Evolutionary conservation across 768 basidiomycete genomes (phyloP), one percentile per base, ranked within the genome.

Genomic region (Hebeloma cylindrosporum): DNA sequence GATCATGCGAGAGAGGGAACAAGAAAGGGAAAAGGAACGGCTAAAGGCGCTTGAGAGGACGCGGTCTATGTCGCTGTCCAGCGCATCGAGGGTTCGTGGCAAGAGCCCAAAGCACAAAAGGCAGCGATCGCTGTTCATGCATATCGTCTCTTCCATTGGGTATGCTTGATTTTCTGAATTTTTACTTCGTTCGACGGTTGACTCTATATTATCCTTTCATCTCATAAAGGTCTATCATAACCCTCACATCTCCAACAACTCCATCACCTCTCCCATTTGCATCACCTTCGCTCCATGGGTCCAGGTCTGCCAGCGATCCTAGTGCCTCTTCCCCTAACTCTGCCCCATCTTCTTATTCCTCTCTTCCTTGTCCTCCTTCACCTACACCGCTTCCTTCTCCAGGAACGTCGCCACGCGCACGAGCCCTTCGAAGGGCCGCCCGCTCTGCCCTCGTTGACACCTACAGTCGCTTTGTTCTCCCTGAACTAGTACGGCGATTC

Each of bases 81-180:
- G 17, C 16, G 43, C 22, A 53, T 30, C 20, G 23, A 35, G 21
- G 17, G 27, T 33, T 32, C 56, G 59, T 29, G 55, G 55, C 31
- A 76, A 70, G 54, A 53, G 53, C 3, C 56, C 66, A 30, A 77
- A 75, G 50, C 83, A 87, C 52, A 86, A 83, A 66, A 85, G 80
- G 53, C 80, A 84, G 53, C 73, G 80, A 32, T 88, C 87, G 11
- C 59, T 88, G 47, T 68, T 87, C 36, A 84, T 82, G 75, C 76
- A 82, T 5, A 66, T 89, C 29, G 59, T 64, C 21, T 60, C 64
- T 7, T 56, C 53, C 29, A 78, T 88, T 47, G 75, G 80, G 74
- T 83, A 66, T 40, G 74, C 61, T 30, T 48, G 9, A 5, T 45
- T 14, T 33, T 18, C 32, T 30, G 20, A n/a, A 16, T 34, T 33